Base-by-base conservation (phyloP, 228 moss, liverwort and hornwort genomes). In the Sphagnum magellanicum region DNA sequence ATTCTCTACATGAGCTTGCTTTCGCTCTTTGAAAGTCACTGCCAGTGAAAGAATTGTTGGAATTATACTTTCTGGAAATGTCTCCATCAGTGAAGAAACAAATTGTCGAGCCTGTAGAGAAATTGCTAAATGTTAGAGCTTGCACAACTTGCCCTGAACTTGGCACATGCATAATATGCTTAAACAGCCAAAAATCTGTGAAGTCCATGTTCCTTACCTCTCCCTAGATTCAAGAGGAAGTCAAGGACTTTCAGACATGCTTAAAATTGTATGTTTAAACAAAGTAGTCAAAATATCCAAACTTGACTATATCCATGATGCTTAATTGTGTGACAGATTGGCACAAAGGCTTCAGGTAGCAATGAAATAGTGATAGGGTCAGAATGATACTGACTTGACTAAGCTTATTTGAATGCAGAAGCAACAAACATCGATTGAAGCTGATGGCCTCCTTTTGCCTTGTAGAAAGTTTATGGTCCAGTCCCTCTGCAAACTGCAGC, bases 371-470 rank as follows among this genome's bases (percentile, higher is more conserved):
- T 0, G 32, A 32, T 32, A 32, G 32, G 32, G 3, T 32, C 32
- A 32, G 32, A 32, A 32, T 32, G 32, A 32, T 32, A 32, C 71
- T 74, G 60, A 89, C 89, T 83, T 93, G 94, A 65, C 94, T 92
- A 52, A 94, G 76, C 75, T 93, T 98, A 77, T 84, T 98, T 48
- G 87, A 94, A 73, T 93, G 89, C 68, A 98, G 77, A 51, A 98
- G 84, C 65, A 93, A 71, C 76, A 98, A 74, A 71, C 87, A 89
- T 16, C 93, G 83, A 72, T 98, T 98, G 74, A 87, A 90, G 75
- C 91, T 83, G 48, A 98, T 78, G 6, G 87, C 88, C 75, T 93
- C 93, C 66, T 98, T 98, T 69, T 98, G 97, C 73, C 81, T 81
- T 65, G 78, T 60, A 17, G 93, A 91, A 66, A 98, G 77, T 71